These are phyloP conservation scores for Centrapalus pauciflorus DNA, from an alignment of 129 eudicot species.

Conservation along the genomic window DNA sequence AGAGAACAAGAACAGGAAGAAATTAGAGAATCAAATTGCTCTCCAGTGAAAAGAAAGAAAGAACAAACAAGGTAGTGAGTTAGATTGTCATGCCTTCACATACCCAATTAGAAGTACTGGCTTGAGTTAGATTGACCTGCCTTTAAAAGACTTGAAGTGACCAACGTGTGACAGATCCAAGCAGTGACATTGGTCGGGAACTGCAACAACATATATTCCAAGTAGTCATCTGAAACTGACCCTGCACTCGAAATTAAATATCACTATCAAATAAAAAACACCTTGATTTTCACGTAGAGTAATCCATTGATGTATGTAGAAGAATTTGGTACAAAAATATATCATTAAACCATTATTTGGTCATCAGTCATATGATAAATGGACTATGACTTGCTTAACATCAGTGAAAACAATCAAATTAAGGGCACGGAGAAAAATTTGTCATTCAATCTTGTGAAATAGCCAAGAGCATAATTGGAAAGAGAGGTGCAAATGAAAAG, in stretches of 20 bases:
- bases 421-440: neutral
- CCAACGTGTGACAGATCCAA: slow-evolving; percentile 96
- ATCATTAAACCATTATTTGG: neutral
- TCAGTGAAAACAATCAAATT: neutral
- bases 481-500: neutral
- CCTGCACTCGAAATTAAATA: slow-evolving; percentile 41
- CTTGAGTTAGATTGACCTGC: slow-evolving; percentile 73
- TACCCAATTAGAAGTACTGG: slow-evolving; percentile 41
- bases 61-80: neutral
- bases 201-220: slow-evolving; percentile 85
- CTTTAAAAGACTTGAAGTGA: slow-evolving; percentile 96
- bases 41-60: neutral
- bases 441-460: neutral
- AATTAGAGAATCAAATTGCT: slow-evolving; percentile 1
- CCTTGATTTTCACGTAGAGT: neutral
- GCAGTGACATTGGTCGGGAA: slow-evolving; percentile 96
- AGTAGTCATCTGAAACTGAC: slow-evolving; percentile 92
- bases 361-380: neutral
- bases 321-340: neutral
- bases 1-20: neutral
- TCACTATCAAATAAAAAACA: slow-evolving; percentile 4
- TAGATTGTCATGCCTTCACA: slow-evolving; percentile 17
- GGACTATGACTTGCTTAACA: neutral
- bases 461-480: neutral
- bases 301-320: neutral